Evolutionary conservation across 495 filamentous ascomycete species (phyloP).

Genomic region (Chlorociboria aeruginascens): DNA sequence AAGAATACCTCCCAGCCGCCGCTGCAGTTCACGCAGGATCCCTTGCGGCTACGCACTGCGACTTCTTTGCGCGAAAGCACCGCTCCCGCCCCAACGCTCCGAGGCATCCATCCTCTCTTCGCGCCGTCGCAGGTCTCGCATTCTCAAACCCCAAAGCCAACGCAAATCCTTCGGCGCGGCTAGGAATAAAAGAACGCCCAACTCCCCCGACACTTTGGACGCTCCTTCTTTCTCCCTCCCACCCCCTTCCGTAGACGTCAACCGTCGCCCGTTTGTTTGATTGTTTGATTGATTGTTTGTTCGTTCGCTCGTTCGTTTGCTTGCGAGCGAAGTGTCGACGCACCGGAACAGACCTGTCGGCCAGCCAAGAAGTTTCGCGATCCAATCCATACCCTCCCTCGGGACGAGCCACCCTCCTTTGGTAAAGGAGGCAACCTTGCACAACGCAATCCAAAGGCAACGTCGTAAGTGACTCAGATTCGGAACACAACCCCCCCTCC

Average conservation of each 20-base stretch:
- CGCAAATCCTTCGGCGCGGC: constrained; percentile 7
- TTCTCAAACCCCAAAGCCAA: constrained; percentile 10
- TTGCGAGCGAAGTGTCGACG: too few relatives aligned
- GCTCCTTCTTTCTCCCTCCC: not conserved
- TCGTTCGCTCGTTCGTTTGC: too few relatives aligned
- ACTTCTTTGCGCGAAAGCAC: too few relatives aligned
- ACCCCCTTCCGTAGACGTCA: too few relatives aligned
- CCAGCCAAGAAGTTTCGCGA: not conserved
- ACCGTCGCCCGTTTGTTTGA: too few relatives aligned
- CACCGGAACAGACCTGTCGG: too few relatives aligned
- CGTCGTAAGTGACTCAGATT: constrained; percentile 14
- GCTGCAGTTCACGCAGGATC: constrained; percentile 18
- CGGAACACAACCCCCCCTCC: too few relatives aligned
- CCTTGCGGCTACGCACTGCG: constrained; percentile 16
- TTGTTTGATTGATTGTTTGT: too few relatives aligned
- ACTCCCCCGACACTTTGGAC: constrained; percentile 1
- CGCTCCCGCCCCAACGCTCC: constrained; percentile 7
- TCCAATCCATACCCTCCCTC: not conserved
- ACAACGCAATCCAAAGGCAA: constrained; percentile 10
- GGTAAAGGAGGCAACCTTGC: constrained; percentile 11
- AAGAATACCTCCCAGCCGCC: constrained; percentile 1
- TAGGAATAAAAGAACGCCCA: constrained; percentile 1
- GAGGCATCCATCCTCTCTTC: not conserved
- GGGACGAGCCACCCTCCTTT: constrained; percentile 1
- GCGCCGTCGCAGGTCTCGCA: constrained; percentile 16